Percentiles rank a stretch among this genome's conserved stretches.
Evolutionary conservation across 306 rosid genomes (phyloP).

Genomic region (Delonix regia): DNA sequence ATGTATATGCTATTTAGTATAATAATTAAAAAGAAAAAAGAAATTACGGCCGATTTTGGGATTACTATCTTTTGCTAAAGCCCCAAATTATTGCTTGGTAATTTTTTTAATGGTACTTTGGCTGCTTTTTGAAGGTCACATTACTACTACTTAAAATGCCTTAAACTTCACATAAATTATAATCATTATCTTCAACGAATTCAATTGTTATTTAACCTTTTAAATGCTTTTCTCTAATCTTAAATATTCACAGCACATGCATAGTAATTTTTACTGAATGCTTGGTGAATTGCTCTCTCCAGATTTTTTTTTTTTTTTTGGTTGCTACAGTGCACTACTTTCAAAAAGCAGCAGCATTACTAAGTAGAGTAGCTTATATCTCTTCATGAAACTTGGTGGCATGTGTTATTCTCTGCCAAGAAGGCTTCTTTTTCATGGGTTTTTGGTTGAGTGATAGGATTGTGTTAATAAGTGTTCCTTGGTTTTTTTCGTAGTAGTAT

Average conservation of each 20-base stretch:
- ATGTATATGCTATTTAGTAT: neutral
- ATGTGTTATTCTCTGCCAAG: neutral
- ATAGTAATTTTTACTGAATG: neutral
- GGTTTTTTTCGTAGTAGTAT: neutral
- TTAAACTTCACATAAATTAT: neutral
- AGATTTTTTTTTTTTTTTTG: neutral
- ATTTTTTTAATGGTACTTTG: neutral
- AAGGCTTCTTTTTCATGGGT: neutral
- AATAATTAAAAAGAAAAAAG: neutral
- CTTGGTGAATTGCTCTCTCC: neutral
- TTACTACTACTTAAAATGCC: neutral
- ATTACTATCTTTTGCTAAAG: neutral
- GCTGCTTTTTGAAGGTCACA: neutral
- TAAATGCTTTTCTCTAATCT: neutral
- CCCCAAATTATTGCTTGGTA: neutral
- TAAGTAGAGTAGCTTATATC: neutral
- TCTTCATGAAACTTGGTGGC: neutral
- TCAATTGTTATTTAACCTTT: neutral
- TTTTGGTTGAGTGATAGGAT: neutral
- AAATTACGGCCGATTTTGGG: neutral
- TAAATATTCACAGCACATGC: neutral
- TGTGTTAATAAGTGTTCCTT: too few species aligned
- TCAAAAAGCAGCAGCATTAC: neutral
- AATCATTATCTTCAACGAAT: neutral
- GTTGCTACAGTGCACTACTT: slow-evolving; percentile 15